A percentile compares a stretch with the other conserved stretches of the same genome.
Evolutionary conservation across 495 filamentous ascomycete species (phyloP).

Genomic region (Platismatia glauca): DNA sequence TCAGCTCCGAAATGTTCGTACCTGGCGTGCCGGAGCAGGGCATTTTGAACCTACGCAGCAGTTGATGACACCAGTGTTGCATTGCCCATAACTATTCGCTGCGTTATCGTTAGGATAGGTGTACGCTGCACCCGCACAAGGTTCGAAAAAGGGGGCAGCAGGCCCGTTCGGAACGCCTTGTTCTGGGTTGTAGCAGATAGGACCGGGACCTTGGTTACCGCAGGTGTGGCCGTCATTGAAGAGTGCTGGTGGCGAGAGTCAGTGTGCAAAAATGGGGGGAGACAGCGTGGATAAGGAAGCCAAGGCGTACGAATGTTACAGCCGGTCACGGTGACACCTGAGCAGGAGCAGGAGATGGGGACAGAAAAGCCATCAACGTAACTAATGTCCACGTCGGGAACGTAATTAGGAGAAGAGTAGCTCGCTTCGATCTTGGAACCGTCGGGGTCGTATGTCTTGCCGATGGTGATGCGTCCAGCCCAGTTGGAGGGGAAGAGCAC

Average conservation of each 20-base stretch:
- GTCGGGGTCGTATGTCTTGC: slow-evolving; percentile 13
- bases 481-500: slow-evolving; percentile 12
- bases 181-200: slow-evolving; percentile 19
- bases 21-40: slow-evolving; percentile 11
- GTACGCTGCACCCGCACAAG: slow-evolving; percentile 25
- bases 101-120: slow-evolving; percentile 24
- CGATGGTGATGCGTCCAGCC: slow-evolving; percentile 19
- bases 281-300: background rate
- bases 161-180: slow-evolving; percentile 12
- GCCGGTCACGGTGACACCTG: slow-evolving; percentile 21
- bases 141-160: slow-evolving; percentile 21
- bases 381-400: slow-evolving; percentile 17
- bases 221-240: slow-evolving; percentile 20
- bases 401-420: slow-evolving; percentile 7
- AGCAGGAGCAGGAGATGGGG: slow-evolving; percentile 23
- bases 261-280: background rate
- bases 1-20: no score
- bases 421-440: slow-evolving; percentile 21
- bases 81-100: slow-evolving; percentile 22
- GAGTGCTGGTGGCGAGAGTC: slow-evolving; percentile 5
- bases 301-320: slow-evolving; percentile 16
- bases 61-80: slow-evolving; percentile 18
- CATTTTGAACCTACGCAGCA: slow-evolving; percentile 23
- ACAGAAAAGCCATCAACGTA: slow-evolving; percentile 25
- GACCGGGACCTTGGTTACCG: slow-evolving; percentile 16